A percentile compares a stretch with the other conserved stretches of the same genome.
phyloP scores from a whole-genome alignment of 805 yeast genomes.

The Suhomyces canberraensis region DNA sequence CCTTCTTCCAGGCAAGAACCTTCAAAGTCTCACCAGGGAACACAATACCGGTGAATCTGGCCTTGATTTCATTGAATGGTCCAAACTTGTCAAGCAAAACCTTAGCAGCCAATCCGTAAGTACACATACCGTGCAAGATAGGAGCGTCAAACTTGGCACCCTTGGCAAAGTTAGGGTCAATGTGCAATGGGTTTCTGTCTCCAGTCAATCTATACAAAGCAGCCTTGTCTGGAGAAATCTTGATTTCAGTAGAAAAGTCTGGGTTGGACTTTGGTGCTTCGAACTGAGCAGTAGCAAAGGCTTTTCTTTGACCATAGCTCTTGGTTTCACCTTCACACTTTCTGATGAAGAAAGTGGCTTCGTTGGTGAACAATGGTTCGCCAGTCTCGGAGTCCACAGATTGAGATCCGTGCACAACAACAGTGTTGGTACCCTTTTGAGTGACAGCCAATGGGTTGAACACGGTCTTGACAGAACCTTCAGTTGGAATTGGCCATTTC shows the following conservation, averaged over 20 bases:
- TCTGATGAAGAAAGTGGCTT: conserved; percentile 80
- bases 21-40: conserved; percentile 90
- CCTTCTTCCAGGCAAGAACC: conserved; percentile 81
- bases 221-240: conserved; percentile 72
- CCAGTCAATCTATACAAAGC: conserved; percentile 89
- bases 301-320: conserved; percentile 44
- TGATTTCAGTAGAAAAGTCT: conserved; percentile 58
- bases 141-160: conserved; percentile 84
- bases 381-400: conserved; percentile 66
- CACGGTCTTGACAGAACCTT: conserved; percentile 59
- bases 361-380: conserved; percentile 72
- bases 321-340: conserved; percentile 60
- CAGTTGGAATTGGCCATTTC: conserved; percentile 75
- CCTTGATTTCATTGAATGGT: conserved; percentile 77
- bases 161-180: conserved; percentile 87
- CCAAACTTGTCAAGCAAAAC: conserved; percentile 79
- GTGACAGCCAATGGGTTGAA: conserved; percentile 68
- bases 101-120: conserved; percentile 80
- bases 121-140: conserved; percentile 88
- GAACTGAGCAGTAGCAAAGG: conserved; percentile 64
- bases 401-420: conserved; percentile 69
- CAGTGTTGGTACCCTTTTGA: conserved; percentile 84
- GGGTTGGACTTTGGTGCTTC: conserved; percentile 60
- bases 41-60: conserved; percentile 85
- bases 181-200: conserved; percentile 92